These are phyloP conservation scores for Trichoderma aggressivum DNA, from an alignment of 2,329 filamentous ascomycete species.

Conservation along the genomic window DNA sequence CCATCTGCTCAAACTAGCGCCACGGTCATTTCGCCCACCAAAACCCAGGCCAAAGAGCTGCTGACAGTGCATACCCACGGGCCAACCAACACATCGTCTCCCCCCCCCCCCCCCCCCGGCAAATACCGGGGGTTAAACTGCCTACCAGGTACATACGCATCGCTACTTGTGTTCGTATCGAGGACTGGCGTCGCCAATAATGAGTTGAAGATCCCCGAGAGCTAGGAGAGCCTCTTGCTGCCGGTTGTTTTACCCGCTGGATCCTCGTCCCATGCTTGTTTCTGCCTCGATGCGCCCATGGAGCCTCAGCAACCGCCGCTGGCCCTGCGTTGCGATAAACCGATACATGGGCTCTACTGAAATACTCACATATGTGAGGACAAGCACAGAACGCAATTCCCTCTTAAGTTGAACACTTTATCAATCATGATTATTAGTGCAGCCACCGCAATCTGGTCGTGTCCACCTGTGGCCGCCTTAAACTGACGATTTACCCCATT, in stretches of 20 bases:
- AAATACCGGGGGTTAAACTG: background rate
- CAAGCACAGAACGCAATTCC: background rate
- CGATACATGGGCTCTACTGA: background rate
- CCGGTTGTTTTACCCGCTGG: conserved; percentile 17
- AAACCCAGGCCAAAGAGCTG: background rate
- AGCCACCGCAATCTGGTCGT: background rate
- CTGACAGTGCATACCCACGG: conserved; percentile 4
- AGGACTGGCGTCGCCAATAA: background rate
- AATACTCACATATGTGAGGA: background rate
- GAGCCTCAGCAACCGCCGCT: background rate
- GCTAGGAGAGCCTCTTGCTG: conserved; percentile 4
- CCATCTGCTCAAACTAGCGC: background rate
- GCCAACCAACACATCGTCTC: background rate
- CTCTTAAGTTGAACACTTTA: background rate
- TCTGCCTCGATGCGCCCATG: background rate
- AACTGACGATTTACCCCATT: background rate
- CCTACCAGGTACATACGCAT: too few species aligned
- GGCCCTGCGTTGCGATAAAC: background rate
- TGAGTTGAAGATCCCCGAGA: conserved; percentile 8
- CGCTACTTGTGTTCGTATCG: background rate
- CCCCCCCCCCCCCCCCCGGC: background rate
- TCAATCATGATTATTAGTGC: background rate
- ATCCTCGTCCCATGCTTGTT: conserved; percentile 3
- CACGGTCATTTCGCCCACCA: background rate
- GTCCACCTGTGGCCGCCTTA: background rate